Evolutionary conservation across 2,329 filamentous ascomycete genomes (phyloP).

Genomic region (Apiospora sp.): DNA sequence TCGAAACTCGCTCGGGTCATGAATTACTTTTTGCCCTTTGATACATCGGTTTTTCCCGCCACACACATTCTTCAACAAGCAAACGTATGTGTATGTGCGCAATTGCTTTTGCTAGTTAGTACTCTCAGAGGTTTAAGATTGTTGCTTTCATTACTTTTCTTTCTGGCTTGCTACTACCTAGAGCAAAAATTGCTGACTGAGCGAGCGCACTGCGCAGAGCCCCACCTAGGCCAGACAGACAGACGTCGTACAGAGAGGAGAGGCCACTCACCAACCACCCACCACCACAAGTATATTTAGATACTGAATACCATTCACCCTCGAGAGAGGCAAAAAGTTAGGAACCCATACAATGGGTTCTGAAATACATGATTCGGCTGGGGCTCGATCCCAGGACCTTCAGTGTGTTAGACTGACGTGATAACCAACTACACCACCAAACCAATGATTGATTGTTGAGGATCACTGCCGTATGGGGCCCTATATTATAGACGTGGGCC

Average conservation of each 20-base stretch:
- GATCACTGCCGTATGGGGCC: background rate
- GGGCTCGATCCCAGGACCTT: slow-evolving; percentile 47
- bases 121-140: no score
- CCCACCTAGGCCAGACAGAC: no score
- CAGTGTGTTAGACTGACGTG: slow-evolving; percentile 57
- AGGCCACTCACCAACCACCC: no score
- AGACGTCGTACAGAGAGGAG: no score
- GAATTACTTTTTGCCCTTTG: background rate
- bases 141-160: no score
- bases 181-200: no score
- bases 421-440: slow-evolving; percentile 53
- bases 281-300: background rate
- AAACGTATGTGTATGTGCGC: no score
- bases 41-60: background rate
- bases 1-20: slow-evolving; percentile 21
- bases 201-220: no score
- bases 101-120: no score
- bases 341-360: background rate
- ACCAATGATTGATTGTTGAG: slow-evolving; percentile 4
- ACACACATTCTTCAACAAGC: background rate
- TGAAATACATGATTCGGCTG: slow-evolving; percentile 20
- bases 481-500: background rate
- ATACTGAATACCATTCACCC: background rate
- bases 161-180: no score
- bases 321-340: background rate